These are phyloP conservation scores for Hibiscus syriacus DNA, from an alignment of 345 rosid genomes.

Conservation along the genomic window DNA sequence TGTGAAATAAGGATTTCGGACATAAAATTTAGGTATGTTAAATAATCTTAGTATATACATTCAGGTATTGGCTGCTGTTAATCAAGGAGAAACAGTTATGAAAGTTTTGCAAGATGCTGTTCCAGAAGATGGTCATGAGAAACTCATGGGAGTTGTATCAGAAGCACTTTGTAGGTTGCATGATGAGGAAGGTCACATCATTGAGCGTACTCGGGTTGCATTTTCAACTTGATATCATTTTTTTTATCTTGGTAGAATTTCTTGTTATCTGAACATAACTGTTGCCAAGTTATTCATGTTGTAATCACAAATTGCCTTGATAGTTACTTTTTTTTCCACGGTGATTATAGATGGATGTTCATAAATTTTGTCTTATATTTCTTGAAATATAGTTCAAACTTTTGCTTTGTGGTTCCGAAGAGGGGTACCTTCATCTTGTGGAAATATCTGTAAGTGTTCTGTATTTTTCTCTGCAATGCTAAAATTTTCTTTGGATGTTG, in stretches of 20 bases:
- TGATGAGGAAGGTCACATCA: slow-evolving; percentile 63
- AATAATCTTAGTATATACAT: slow-evolving; percentile 23
- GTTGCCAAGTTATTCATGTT: not conserved
- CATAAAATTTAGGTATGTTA: not conserved
- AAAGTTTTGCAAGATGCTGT: slow-evolving; percentile 86
- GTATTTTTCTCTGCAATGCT: slow-evolving; percentile 11
- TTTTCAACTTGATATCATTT: slow-evolving; percentile 1
- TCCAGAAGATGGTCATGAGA: slow-evolving; percentile 89
- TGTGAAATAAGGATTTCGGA: not conserved
- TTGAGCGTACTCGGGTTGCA: slow-evolving; percentile 63
- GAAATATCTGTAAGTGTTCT: slow-evolving; percentile 61
- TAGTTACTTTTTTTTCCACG: not conserved
- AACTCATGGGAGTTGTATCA: slow-evolving; percentile 61
- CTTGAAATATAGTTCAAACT: not conserved
- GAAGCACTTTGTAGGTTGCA: slow-evolving; percentile 64
- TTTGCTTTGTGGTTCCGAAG: slow-evolving; percentile 28
- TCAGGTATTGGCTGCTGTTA: slow-evolving; percentile 81
- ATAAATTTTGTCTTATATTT: not conserved
- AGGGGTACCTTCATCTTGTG: slow-evolving; percentile 84
- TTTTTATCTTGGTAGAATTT: not conserved
- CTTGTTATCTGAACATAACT: not conserved
- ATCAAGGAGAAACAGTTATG: slow-evolving; percentile 78
- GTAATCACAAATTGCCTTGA: not conserved
- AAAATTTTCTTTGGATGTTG: not conserved
- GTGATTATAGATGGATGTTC: not conserved